Percentiles rank a stretch among this genome's conserved stretches.
phyloP scores from a whole-genome alignment of 2,329 filamentous ascomycete species.

The Triangularia verruculosa region DNA sequence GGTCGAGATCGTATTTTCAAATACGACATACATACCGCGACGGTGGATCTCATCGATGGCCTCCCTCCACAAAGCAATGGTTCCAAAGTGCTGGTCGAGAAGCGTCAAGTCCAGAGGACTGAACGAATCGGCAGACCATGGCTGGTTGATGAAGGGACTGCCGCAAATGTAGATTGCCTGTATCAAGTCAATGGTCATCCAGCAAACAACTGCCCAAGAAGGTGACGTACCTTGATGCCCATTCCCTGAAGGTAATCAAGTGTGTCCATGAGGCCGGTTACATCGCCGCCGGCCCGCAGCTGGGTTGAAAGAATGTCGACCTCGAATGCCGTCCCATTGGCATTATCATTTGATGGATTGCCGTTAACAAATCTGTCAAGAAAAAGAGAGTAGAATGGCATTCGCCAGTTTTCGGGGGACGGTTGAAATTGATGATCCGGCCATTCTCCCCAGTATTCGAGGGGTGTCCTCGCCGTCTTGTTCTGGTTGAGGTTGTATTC shows the following conservation, averaged over 20 bases:
- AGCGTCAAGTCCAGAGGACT: constrained; percentile 57
- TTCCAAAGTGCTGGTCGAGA: constrained; percentile 60
- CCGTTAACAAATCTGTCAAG: constrained; percentile 63
- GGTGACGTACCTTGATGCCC: constrained; percentile 56
- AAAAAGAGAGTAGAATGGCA: constrained; percentile 64
- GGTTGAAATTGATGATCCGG: constrained; percentile 49
- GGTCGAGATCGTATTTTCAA: constrained; percentile 64
- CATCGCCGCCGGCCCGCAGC: constrained; percentile 60
- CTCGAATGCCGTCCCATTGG: constrained; percentile 60
- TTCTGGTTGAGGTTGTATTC: constrained; percentile 60
- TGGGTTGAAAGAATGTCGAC: constrained; percentile 59
- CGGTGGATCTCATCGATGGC: constrained; percentile 57
- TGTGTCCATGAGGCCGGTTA: constrained; percentile 55
- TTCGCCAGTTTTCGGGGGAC: constrained; percentile 61
- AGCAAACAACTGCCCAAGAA: neutral
- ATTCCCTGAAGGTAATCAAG: constrained; percentile 63
- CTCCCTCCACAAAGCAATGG: constrained; percentile 54
- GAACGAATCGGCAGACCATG: constrained; percentile 60
- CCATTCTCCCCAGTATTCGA: constrained; percentile 58
- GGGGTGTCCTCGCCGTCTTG: constrained; percentile 48
- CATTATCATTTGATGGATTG: constrained; percentile 62
- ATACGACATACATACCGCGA: constrained; percentile 62
- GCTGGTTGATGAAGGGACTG: constrained; percentile 58
- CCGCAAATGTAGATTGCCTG: constrained; percentile 60
- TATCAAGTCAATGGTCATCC: neutral